Base-by-base conservation (phyloP, 345 rosid genomes). In the Eucalyptus fibrosa region DNA sequence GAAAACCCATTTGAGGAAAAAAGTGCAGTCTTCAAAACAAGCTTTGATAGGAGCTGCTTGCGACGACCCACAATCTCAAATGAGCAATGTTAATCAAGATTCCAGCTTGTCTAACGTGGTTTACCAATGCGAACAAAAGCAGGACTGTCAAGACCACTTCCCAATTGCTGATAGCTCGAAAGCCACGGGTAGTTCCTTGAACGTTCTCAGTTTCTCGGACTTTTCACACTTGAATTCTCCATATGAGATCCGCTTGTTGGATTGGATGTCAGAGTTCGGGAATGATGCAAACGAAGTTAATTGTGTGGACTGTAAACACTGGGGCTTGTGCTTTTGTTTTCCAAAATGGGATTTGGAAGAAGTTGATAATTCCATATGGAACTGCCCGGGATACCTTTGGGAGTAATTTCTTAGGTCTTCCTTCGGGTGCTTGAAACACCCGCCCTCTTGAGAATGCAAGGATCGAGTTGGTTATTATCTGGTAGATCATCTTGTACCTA, bases 1-100 rank as follows among this genome's bases (percentile, higher is more conserved):
- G 96, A 96, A 96, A 86, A 93, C 95, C 91, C 94, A 92, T 91
- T 87, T 92, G 89, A 94, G 94, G 89, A 94, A 93, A 94, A 94
- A 92, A 91, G 26, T 51, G 32, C 91, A 92, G 89, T 81, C 89
- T 91, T 91, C 77, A 86, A 92, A 91, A 88, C 92, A 90, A 92
- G 96, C 94, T 92, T 51, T 88, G 59, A 50, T 62, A 81, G 47
- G 85, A 21, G 17, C 30, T 80, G 45, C 65, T 59, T 59, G 32
- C 8, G 28, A 12, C 72, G 15, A 32, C 67, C 69, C 47, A 23
- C 16, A 40, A 37, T 51, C 55, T 88, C 50, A 60, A 32, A 32
- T 69, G n/a, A 62, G 32, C 69, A 51, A 19, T 44, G 80, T 55
- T 19, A 87, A 7, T 40, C 55, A 6, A 49, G 62, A 55, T 86